Conservation (phyloP, 164 flowering plant genomes). For the Chloranthus sessilifolius region DNA sequence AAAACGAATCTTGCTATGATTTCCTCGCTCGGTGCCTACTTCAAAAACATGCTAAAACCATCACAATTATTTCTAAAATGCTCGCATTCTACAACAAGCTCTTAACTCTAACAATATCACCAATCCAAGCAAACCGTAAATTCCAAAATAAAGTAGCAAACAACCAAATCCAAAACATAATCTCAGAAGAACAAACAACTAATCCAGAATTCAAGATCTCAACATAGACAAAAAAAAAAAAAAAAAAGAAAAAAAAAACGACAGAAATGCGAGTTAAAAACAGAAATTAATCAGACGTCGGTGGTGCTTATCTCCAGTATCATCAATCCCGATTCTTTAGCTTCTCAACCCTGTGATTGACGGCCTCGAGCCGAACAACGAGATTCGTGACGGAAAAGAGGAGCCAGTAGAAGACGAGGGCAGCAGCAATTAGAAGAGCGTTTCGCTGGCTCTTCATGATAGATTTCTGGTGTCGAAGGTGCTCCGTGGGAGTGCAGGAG, state of each 20-base stretch:
- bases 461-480: constrained; percentile 84
- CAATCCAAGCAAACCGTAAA: not conserved
- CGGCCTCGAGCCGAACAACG: constrained; percentile 59
- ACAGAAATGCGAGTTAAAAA: not conserved
- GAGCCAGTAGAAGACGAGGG: constrained; percentile 85
- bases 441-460: constrained; percentile 93
- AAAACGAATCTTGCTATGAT: too few relatives aligned
- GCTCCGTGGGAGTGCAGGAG: constrained; percentile 36
- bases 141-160: not conserved
- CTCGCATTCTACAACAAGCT: too few relatives aligned
- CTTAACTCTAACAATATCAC: too few relatives aligned
- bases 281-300: not conserved
- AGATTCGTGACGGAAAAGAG: constrained; percentile 66
- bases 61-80: too few relatives aligned
- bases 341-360: constrained; percentile 70
- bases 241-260: not conserved
- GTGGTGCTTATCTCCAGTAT: constrained; percentile 5
- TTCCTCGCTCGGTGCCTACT: too few relatives aligned
- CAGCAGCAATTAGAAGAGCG: constrained; percentile 74
- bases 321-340: constrained; percentile 40
- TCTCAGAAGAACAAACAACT: not conserved
- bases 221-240: not conserved
- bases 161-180: not conserved
- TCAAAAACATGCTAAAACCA: too few relatives aligned
- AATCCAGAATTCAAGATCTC: not conserved